phyloP scores from a whole-genome alignment of 2,329 filamentous ascomycete genomes.

The Fusarium sp. region DNA sequence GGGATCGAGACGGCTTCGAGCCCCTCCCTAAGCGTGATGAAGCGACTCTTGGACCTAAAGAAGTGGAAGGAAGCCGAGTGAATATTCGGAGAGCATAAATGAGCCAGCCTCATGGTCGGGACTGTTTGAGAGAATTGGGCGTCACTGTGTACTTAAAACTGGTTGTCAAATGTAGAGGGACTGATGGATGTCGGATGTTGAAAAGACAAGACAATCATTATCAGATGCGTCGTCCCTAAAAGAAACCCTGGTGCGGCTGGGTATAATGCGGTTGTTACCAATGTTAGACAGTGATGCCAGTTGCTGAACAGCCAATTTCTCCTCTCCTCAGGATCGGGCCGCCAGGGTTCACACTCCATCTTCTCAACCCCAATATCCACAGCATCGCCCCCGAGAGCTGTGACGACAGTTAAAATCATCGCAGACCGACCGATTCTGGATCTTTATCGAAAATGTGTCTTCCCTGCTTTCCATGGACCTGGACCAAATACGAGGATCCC shows the following conservation, averaged over 20 bases:
- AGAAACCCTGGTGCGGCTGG: background rate
- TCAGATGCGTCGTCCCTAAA: background rate
- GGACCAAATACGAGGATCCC: conserved; percentile 56
- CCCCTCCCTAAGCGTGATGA: background rate
- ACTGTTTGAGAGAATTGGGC: background rate
- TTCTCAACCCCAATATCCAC: conserved; percentile 1
- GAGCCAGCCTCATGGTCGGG: background rate
- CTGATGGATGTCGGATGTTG: background rate
- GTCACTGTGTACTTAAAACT: background rate
- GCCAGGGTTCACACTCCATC: background rate
- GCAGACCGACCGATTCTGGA: rapidly evolving
- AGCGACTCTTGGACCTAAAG: background rate
- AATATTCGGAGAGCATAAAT: too few species aligned
- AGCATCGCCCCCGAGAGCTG: background rate
- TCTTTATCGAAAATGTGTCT: conserved; percentile 55
- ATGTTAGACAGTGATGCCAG: conserved; percentile 6
- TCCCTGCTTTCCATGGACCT: conserved; percentile 61
- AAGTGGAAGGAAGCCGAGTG: background rate
- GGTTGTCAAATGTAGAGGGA: background rate
- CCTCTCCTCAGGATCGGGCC: background rate
- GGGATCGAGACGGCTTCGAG: background rate
- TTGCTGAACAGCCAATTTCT: background rate
- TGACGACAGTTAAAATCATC: background rate
- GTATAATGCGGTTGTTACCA: background rate
- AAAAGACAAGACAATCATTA: background rate